Base-by-base conservation (phyloP, 1,139 yeast species). In the Candida smagusa region DNA sequence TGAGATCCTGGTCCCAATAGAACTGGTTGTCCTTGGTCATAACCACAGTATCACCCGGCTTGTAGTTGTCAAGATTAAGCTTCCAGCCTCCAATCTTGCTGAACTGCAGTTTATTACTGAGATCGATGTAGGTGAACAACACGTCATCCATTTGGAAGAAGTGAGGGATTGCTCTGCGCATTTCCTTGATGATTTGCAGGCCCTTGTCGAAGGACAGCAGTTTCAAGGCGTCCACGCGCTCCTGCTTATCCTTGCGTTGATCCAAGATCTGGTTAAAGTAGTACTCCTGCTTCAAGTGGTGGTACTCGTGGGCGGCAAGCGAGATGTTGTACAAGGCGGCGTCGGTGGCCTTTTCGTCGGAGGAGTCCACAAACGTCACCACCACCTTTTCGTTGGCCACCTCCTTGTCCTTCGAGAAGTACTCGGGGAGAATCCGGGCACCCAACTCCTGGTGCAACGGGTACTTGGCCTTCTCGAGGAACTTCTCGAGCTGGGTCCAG, bases 381-480 rank as follows among this genome's bases (percentile, higher is more conserved):
- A 78, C 74, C 5, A 82, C 69, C 45, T 72, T 75, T 38, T 74
- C 76, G 6, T 39, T 31, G 21, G 37, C 40, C 37, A 41, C 46
- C 6, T 43, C 40, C 4, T 49, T 47, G 13, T 54, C 46, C 19
- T 66, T 62, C 35, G 64, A 60, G 42, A 80, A 63, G 33, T 68
- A 58, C n/a, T 49, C 40, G 2, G 62, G 52, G 23, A 68, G 52
- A 30, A 65, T 61, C 6, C 56, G 53, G 0, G 73, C 65, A 0
- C 76, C 72, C 36, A 82, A 56, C 46, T 79, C 81, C 38, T 68
- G 73, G 36, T 76, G 59, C 12, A 73, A 56, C 7, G 88, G 87
- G 39, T 62, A 59, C 32, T 72, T 64, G 45, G 74, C 68, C 35
- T 61, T 58, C 22, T 58, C 50, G 21, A 83, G 60, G 60, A 82